Evolutionary conservation across 768 basidiomycete genomes (phyloP), one percentile per base, ranked within the genome.

Genomic region (Naematelia encephala): DNA sequence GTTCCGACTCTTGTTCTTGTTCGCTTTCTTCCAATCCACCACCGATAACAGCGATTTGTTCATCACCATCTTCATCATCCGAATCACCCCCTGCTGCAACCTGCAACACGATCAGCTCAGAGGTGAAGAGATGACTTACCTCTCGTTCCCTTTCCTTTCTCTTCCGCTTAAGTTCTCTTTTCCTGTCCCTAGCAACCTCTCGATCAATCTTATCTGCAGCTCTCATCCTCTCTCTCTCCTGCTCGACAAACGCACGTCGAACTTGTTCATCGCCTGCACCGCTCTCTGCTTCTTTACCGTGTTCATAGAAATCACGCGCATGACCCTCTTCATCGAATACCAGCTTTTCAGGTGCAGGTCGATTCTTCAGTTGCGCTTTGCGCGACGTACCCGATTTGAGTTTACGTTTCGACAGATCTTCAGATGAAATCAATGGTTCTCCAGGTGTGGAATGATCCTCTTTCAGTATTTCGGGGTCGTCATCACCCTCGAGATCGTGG

Each of bases 241-340:
- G 82, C 76, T 86, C 84, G 25, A 86, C 85, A 70, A 90, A 96
- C 72, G 80, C 78, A 68, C 80, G 78, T 3, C 89, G 85, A 45
- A 85, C 87, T 60, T 83, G 84, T 69, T 82, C 82, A 12, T 84
- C 87, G 26, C 85, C 86, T 13, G 82, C 83, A 59, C 82, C 72
- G 26, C 68, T 62, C 63, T 86, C 85, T 77, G 81, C 80, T 56
- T 85, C 85, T n/a, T 87, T 85, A 29, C 85, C 83, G 76, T 92
- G 81, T 79, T 92, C 90, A 65, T 96, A 92, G 22, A 91, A 62
- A 66, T 89, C 84, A 70, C 89, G 90, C 30, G 86, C 80, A 4
- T 82, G 80, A 4, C 96, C 92, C 5, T 87, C 87, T 21, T 92
- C 91, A 68, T 97, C 93, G 68, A 96, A 99, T 5, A 96, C 79